A percentile compares a stretch with the other conserved stretches of the same genome.
phyloP scores from a whole-genome alignment of 2,329 filamentous ascomycete species.

The Colletotrichum scovillei region DNA sequence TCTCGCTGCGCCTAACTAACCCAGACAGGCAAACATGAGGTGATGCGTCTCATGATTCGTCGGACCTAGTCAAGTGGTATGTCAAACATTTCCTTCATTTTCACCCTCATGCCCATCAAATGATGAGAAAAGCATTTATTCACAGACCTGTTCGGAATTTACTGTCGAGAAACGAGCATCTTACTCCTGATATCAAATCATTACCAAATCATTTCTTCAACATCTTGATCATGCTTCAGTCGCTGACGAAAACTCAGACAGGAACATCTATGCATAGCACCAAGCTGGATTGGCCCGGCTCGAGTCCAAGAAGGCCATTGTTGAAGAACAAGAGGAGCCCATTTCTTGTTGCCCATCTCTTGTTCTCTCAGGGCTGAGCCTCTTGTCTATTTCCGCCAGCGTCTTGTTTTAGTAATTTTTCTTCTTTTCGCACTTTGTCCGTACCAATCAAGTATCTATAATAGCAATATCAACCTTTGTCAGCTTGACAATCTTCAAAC shows the following conservation, averaged over 20 bases:
- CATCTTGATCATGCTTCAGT: neutral
- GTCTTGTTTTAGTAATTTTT: neutral
- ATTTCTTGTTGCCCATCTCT: no score
- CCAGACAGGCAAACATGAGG: neutral
- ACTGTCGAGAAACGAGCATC: conserved; percentile 45
- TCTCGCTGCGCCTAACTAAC: neutral
- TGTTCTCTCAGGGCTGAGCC: neutral
- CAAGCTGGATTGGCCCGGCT: neutral
- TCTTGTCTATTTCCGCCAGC: neutral
- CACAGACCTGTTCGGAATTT: conserved; percentile 50
- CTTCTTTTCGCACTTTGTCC: neutral
- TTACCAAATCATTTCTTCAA: neutral
- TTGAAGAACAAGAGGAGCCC: neutral
- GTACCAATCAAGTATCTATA: neutral
- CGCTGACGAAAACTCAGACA: conserved; percentile 16
- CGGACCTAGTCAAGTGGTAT: conserved; percentile 11
- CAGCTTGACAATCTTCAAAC: neutral
- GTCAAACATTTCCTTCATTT: neutral
- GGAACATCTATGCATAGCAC: neutral
- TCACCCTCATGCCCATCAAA: conserved; percentile 15
- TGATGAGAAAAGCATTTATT: conserved; percentile 44
- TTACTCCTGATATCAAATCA: conserved; percentile 33
- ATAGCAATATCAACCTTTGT: neutral
- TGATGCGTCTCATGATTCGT: neutral
- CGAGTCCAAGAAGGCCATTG: neutral